Base-by-base conservation (phyloP, 371 early-diverging fungal genomes). In the Mycotypha africana region DNA sequence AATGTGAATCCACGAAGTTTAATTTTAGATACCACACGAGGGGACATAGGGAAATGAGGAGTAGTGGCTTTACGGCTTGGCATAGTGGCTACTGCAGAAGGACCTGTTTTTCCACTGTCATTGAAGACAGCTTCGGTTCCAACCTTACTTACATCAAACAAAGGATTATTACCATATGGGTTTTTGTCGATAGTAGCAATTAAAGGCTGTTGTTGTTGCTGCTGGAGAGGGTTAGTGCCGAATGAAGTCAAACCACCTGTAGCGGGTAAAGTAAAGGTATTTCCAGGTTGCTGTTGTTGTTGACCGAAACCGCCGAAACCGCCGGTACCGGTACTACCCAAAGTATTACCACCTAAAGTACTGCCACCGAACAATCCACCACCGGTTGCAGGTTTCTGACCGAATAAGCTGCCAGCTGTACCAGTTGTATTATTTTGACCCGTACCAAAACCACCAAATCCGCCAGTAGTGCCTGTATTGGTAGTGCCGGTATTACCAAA, bases 121-220 rank as follows among this genome's bases (percentile, higher is more conserved):
- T 33, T 33, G 30, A 8, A 8, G 12, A 8, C 12, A 28, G 30
- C 30, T 8, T 28, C 12, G 6, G 8, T 12, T 6, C 14, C 9
- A 33, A 33, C 25, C 52, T 56, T 62, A 9, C 55, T 47, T 15
- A 67, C 49, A 42, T 88, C 76, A 56, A 92, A 89, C 33, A 93
- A 65, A 15, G 92, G 85, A 43, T 84, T 90, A 45, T 62, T 67
- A 30, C 94, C 94, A 51, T 93, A 95, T 8, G 93, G 91, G 44
- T 82, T 82, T 37, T 76, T 71, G 45, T 92, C 92, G 38, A 93
- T 82, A 16, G 81, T 73, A 2, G 93, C 91, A 16, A 78, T 68
- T 41, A 92, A 53, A 15, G 65, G 63, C 49, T 60, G 74, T 47
- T 66, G 67, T 24, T 67, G 64, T 14, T 62, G 63, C 20, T 58